A percentile compares a stretch with the other conserved stretches of the same genome.
These are phyloP conservation scores for Saccharomycopsis olivae DNA, from an alignment of 805 yeast species.

Conservation along the genomic window DNA sequence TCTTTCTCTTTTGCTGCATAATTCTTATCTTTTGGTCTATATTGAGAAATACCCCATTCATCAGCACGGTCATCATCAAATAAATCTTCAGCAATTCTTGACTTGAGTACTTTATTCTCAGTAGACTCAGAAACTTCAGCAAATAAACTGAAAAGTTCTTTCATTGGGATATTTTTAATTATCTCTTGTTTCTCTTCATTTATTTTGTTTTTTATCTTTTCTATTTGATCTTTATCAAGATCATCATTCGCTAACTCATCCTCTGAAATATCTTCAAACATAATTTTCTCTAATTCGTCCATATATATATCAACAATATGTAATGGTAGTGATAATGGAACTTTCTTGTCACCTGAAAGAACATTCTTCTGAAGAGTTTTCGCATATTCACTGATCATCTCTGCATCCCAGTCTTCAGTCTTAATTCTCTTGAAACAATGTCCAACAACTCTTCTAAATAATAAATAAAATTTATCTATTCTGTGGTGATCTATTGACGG, in stretches of 20 bases:
- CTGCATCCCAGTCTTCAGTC: conserved; percentile 42
- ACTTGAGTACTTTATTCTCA: conserved; percentile 53
- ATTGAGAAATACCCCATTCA: conserved; percentile 46
- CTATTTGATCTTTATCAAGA: conserved; percentile 28
- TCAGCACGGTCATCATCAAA: conserved; percentile 51
- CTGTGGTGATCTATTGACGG: conserved; percentile 69
- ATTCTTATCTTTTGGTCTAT: conserved; percentile 18
- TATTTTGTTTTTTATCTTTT: conserved; percentile 20
- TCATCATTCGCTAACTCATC: conserved; percentile 31
- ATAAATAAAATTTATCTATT: conserved; percentile 73
- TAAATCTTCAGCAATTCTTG: conserved; percentile 55
- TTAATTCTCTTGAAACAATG: conserved; percentile 51
- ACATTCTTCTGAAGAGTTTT: conserved; percentile 31
- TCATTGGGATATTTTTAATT: conserved; percentile 33
- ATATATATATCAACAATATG: conserved; percentile 76
- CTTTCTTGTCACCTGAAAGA: conserved; percentile 45
- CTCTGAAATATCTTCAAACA: conserved; percentile 38
- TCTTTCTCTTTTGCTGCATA: conserved; percentile 21
- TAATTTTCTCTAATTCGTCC: conserved; percentile 70
- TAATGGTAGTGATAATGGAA: conserved; percentile 69
- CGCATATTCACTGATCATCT: conserved; percentile 36
- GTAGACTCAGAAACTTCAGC: conserved; percentile 36
- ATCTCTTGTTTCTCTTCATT: conserved; percentile 9
- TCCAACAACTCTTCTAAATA: conserved; percentile 67
- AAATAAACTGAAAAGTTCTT: conserved; percentile 37